Conservation (phyloP, 2,329 filamentous ascomycete species). For the Tympanopsis confertula region DNA sequence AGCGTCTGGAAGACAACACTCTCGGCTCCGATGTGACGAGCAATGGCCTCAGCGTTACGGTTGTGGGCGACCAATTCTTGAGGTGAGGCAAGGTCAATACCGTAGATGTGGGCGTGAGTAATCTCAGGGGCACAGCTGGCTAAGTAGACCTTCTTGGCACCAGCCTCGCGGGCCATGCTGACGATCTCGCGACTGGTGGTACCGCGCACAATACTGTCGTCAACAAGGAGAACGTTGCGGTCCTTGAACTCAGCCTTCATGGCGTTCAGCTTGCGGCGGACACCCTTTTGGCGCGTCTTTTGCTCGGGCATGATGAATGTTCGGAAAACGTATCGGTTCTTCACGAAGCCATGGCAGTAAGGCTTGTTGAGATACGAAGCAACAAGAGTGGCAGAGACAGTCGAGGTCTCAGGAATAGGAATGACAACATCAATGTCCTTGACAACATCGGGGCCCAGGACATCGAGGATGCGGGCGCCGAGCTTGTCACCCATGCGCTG, state of each 20-base stretch:
- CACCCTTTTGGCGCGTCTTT: slow-evolving; percentile 56
- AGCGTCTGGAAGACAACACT: slow-evolving; percentile 61
- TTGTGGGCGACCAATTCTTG: slow-evolving; percentile 59
- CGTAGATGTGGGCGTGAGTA: slow-evolving; percentile 63
- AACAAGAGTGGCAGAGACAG: slow-evolving; percentile 67
- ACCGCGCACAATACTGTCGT: slow-evolving; percentile 65
- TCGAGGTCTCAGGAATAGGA: slow-evolving; percentile 56
- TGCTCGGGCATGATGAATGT: slow-evolving; percentile 70
- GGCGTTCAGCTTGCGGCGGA: slow-evolving; percentile 61
- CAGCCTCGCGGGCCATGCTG: slow-evolving; percentile 61
- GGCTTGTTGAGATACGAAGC: slow-evolving; percentile 67
- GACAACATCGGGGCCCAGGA: slow-evolving; percentile 57
- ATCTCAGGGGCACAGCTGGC: slow-evolving; percentile 62
- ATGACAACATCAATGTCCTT: slow-evolving; percentile 59
- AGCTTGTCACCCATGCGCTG: slow-evolving; percentile 79
- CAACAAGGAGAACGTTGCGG: slow-evolving; percentile 62
- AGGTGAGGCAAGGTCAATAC: slow-evolving; percentile 61
- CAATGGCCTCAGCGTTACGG: slow-evolving; percentile 45
- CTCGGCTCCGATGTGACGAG: slow-evolving; percentile 58
- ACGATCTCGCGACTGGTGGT: slow-evolving; percentile 66
- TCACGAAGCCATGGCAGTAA: slow-evolving; percentile 73
- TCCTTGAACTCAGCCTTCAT: slow-evolving; percentile 60
- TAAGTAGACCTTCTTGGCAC: slow-evolving; percentile 63
- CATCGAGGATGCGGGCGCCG: slow-evolving; percentile 57
- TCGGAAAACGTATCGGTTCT: slow-evolving; percentile 80